Evolutionary conservation across 2,329 filamentous ascomycete species (phyloP).

Genomic region (Calcarisporium arbuscula): DNA sequence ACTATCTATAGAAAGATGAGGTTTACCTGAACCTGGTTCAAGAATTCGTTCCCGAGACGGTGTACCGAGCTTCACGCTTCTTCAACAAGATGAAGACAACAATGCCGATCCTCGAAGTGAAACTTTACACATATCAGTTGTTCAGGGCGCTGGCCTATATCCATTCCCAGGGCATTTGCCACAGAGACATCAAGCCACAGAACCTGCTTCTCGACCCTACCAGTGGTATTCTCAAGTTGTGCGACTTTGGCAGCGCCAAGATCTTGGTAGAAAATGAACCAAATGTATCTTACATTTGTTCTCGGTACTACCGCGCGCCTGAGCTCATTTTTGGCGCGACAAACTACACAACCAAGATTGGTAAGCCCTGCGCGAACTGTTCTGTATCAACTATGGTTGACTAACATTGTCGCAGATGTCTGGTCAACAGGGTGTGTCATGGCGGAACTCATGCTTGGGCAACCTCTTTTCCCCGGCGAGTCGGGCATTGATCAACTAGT

Average conservation of each 20-base stretch:
- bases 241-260: constrained; percentile 98
- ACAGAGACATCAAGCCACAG: constrained; percentile 98
- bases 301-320: constrained; percentile 94
- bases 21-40: constrained; percentile 98
- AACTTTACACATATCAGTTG: constrained; percentile 99
- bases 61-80: constrained; percentile 95
- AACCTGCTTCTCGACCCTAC: constrained; percentile 90
- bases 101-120: constrained; percentile 97
- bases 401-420: constrained; percentile 70
- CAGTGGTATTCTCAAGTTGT: constrained; percentile 90
- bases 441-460: constrained; percentile 98
- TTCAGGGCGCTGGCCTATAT: constrained; percentile 98
- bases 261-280: constrained; percentile 98
- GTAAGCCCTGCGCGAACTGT: constrained; percentile 49
- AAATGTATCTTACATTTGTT: constrained; percentile 99
- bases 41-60: constrained; percentile 96
- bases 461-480: constrained; percentile 95
- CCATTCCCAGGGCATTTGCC: constrained; percentile 97
- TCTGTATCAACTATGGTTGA: too few relatives aligned
- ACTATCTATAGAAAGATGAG: constrained; percentile 71
- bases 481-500: constrained; percentile 98
- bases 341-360: constrained; percentile 99
- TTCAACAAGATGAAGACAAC: constrained; percentile 99
- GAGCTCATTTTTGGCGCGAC: constrained; percentile 98
- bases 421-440: constrained; percentile 99